Conservation (phyloP, 805 yeast genomes). For the Metschnikowia reukaufii region DNA sequence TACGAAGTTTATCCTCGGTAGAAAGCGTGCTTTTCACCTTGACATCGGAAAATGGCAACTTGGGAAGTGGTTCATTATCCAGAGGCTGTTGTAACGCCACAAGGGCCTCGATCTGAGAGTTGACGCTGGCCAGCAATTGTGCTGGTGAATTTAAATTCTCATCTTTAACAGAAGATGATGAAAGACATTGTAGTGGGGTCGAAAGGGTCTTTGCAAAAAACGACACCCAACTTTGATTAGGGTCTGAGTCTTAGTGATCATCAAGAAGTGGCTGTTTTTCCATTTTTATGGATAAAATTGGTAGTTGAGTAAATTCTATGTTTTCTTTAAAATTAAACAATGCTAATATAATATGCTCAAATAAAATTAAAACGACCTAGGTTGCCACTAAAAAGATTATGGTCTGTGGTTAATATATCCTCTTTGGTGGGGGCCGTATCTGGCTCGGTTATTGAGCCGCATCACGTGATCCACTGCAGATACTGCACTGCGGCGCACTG, state of each 20-base stretch:
- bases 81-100: slow-evolving; percentile 18
- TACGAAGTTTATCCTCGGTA: slow-evolving; percentile 11
- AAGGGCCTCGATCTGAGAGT: slow-evolving; percentile 6
- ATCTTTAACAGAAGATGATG: slow-evolving; percentile 9
- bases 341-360: no score
- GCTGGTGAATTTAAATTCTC: neutral
- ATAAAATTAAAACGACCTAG: no score
- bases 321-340: neutral
- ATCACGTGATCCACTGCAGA: neutral
- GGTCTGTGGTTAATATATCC: no score
- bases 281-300: neutral
- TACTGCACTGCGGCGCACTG: neutral
- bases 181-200: slow-evolving; percentile 28
- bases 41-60: slow-evolving; percentile 24
- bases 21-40: slow-evolving; percentile 4
- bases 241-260: neutral
- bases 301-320: neutral
- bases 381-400: no score
- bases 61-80: slow-evolving; percentile 25
- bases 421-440: no score
- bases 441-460: neutral
- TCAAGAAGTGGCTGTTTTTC: slow-evolving; percentile 19
- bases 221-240: slow-evolving; percentile 6
- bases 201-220: slow-evolving; percentile 21
- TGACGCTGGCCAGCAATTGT: neutral